A percentile compares a stretch with the other conserved stretches of the same genome.
Evolutionary conservation across 2,329 filamentous ascomycete genomes (phyloP).

Genomic region (Hypoxylon rubiginosum): DNA sequence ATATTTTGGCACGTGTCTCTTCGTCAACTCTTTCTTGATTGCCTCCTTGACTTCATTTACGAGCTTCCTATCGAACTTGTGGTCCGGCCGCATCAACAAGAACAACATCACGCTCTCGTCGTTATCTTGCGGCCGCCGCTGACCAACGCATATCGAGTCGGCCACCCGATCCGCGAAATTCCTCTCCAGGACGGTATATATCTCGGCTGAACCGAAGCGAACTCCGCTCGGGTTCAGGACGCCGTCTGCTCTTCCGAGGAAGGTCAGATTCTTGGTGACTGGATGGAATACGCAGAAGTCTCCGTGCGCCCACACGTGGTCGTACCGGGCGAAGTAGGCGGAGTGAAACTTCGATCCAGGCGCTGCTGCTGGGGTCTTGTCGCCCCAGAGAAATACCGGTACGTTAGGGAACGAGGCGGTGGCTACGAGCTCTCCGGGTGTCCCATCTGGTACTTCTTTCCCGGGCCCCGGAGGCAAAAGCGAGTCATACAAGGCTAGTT

Average conservation of each 20-base stretch:
- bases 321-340: constrained; percentile 73
- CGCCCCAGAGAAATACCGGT: constrained; percentile 75
- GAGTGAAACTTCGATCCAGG: constrained; percentile 69
- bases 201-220: constrained; percentile 83
- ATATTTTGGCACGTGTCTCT: constrained; percentile 82
- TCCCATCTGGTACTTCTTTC: constrained; percentile 66
- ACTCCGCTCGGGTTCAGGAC: constrained; percentile 85
- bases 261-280: constrained; percentile 71
- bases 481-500: constrained; percentile 73
- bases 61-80: constrained; percentile 66
- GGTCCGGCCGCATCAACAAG: constrained; percentile 68
- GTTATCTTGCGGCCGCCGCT: constrained; percentile 70
- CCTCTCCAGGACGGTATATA: constrained; percentile 80
- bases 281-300: constrained; percentile 83
- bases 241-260: constrained; percentile 81
- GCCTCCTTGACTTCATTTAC: constrained; percentile 71
- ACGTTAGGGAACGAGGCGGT: constrained; percentile 80
- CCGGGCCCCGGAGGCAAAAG: constrained; percentile 64
- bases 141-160: constrained; percentile 85
- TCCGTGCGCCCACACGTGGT: constrained; percentile 83
- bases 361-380: constrained; percentile 56
- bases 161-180: constrained; percentile 72
- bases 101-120: constrained; percentile 71
- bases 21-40: constrained; percentile 76
- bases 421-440: constrained; percentile 81